Evolutionary conservation across 345 rosid species (phyloP).

Genomic region (Eucalyptus regnans): DNA sequence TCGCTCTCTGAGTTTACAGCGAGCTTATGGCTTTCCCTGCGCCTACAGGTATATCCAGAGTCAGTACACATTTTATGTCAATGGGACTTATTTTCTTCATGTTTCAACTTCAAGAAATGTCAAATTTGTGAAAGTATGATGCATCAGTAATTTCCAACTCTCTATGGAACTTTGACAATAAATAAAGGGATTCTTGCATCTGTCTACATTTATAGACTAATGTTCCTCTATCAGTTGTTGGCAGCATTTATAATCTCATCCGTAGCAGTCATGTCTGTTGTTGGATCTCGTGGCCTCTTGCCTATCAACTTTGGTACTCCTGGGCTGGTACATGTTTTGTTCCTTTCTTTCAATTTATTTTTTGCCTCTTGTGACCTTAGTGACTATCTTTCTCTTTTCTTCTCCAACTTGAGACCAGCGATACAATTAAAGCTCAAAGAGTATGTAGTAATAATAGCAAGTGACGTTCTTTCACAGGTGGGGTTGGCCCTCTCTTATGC

Average conservation of each 20-base stretch:
- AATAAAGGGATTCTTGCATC: neutral
- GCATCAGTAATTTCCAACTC: neutral
- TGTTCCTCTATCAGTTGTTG: constrained; percentile 38
- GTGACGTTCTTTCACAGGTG: constrained; percentile 23
- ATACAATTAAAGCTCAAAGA: neutral
- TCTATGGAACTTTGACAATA: neutral
- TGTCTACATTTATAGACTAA: neutral
- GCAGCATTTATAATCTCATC: constrained; percentile 70
- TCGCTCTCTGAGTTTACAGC: constrained; percentile 70
- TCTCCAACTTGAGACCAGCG: neutral
- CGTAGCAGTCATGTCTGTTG: constrained; percentile 67
- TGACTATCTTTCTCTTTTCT: neutral
- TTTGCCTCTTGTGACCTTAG: neutral
- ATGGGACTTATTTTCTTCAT: neutral
- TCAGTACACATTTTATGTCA: neutral
- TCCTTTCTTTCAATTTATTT: neutral
- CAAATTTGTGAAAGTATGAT: neutral
- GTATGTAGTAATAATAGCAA: neutral
- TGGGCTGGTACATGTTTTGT: constrained; percentile 55
- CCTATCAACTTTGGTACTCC: constrained; percentile 73
- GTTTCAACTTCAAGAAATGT: neutral
- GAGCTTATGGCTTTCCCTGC: constrained; percentile 95
- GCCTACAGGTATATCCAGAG: constrained; percentile 66
- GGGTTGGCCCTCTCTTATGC: constrained; percentile 93
- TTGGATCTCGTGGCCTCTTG: constrained; percentile 53